Evolutionary conservation across 495 filamentous ascomycete genomes (phyloP).

Genomic region (Aspergillus haitiensis): DNA sequence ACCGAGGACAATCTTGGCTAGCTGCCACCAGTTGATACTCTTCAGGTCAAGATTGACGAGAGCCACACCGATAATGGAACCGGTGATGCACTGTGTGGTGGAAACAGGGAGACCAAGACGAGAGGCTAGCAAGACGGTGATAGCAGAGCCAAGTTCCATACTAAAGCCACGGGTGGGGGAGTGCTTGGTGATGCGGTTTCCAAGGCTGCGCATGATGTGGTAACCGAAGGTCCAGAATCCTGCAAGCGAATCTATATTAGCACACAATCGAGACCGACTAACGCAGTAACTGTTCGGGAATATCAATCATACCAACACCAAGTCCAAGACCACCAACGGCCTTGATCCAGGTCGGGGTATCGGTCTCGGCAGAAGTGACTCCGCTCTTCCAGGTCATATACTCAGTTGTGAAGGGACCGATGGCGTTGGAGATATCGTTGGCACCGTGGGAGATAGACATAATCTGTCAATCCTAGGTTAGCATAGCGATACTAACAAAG

Average conservation of each 20-base stretch:
- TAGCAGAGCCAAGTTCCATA: constrained; percentile 67
- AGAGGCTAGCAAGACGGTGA: constrained; percentile 67
- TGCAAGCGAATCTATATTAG: no score
- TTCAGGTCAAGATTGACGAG: constrained; percentile 43
- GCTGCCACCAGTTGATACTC: constrained; percentile 41
- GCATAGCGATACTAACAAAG: no score
- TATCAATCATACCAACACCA: constrained; percentile 45
- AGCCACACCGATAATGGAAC: constrained; percentile 39
- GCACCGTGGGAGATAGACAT: constrained; percentile 74
- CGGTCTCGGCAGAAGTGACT: constrained; percentile 41
- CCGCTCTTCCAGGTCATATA: constrained; percentile 56
- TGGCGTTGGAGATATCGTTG: constrained; percentile 74
- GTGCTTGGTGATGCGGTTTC: constrained; percentile 68
- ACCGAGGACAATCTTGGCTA: constrained; percentile 36
- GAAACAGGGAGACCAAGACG: constrained; percentile 49
- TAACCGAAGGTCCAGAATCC: constrained; percentile 68
- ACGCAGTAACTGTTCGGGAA: no score
- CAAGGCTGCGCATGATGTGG: constrained; percentile 68
- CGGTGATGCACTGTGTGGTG: constrained; percentile 43
- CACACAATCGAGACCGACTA: no score
- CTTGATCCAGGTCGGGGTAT: constrained; percentile 66
- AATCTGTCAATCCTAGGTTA: constrained; percentile 28
- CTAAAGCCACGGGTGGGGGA: constrained; percentile 67
- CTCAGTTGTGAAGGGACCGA: constrained; percentile 66
- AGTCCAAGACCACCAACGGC: constrained; percentile 57